Conservation (phyloP, 179 eudicot genomes). For the Vitellaria paradoxa region DNA sequence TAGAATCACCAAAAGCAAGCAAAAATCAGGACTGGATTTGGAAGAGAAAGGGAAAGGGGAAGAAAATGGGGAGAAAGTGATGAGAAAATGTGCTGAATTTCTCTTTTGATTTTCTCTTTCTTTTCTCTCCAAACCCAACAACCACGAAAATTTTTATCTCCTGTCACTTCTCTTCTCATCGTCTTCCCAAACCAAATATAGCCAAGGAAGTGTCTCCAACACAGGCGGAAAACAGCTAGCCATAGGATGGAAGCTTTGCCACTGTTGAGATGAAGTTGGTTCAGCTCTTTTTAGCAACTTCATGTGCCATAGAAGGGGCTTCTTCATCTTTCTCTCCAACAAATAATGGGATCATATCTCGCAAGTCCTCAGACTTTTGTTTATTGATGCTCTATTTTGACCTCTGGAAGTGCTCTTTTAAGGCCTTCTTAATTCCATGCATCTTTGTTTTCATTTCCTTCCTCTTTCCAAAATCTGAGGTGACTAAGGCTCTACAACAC, state of each 20-base stretch:
- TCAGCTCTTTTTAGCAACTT: background rate
- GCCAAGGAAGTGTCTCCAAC: background rate
- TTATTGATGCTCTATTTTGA: background rate
- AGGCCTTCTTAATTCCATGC: background rate
- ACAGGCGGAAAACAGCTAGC: background rate
- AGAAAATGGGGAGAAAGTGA: too few species aligned
- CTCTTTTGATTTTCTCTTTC: too few species aligned
- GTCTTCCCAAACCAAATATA: too few species aligned
- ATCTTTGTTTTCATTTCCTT: background rate
- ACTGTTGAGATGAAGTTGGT: background rate
- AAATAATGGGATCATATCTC: background rate
- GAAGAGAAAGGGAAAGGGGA: too few species aligned
- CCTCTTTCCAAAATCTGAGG: background rate
- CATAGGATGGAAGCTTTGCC: background rate
- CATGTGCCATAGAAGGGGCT: background rate
- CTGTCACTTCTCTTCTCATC: too few species aligned
- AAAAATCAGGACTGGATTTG: too few species aligned
- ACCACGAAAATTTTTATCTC: too few species aligned
- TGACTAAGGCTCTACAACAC: background rate
- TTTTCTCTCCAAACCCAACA: too few species aligned
- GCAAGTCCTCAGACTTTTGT: background rate
- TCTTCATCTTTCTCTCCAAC: background rate
- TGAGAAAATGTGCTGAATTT: too few species aligned
- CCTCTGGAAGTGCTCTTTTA: background rate
- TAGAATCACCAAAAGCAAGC: background rate